These are phyloP conservation scores for Podospora appendiculata DNA, from an alignment of 495 filamentous ascomycete genomes.

Conservation along the genomic window DNA sequence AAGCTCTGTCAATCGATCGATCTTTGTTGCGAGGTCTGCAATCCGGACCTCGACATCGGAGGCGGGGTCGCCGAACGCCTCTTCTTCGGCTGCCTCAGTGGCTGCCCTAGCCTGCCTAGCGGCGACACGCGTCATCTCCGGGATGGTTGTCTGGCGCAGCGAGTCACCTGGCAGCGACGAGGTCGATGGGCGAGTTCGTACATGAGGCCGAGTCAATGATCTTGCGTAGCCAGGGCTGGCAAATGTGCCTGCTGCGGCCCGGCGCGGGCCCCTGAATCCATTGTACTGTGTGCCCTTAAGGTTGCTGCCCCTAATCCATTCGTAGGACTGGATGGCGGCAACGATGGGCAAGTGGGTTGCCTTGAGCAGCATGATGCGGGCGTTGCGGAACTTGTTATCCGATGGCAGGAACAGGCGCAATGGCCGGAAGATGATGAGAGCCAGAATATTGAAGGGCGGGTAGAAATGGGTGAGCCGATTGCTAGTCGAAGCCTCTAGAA, in stretches of 20 bases:
- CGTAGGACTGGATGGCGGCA: conserved; percentile 40
- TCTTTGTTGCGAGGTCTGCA: conserved; percentile 36
- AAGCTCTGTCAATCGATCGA: conserved; percentile 38
- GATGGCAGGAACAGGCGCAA: conserved; percentile 69
- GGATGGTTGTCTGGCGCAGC: not conserved
- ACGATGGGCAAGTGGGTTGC: conserved; percentile 49
- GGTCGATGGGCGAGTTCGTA: not conserved
- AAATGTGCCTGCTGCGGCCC: conserved; percentile 5
- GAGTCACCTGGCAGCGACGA: conserved; percentile 7
- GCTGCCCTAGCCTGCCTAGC: conserved; percentile 1
- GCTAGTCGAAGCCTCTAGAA: conserved; percentile 71
- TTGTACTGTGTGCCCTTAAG: conserved; percentile 27
- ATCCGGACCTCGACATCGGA: conserved; percentile 36
- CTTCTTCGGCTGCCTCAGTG: conserved; percentile 20
- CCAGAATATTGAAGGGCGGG: conserved; percentile 70
- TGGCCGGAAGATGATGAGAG: conserved; percentile 75
- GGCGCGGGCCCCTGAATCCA: conserved; percentile 19
- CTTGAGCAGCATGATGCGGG: conserved; percentile 72
- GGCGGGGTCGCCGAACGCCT: conserved; percentile 20
- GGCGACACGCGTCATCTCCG: not conserved
- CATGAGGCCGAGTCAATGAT: not conserved
- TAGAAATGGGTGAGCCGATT: conserved; percentile 78
- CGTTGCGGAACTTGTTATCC: conserved; percentile 55
- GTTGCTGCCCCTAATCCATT: conserved; percentile 29
- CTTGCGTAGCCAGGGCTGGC: conserved; percentile 8